These are phyloP conservation scores for Arthroderma sp. DNA, from an alignment of 2,329 filamentous ascomycete genomes.

Conservation along the genomic window DNA sequence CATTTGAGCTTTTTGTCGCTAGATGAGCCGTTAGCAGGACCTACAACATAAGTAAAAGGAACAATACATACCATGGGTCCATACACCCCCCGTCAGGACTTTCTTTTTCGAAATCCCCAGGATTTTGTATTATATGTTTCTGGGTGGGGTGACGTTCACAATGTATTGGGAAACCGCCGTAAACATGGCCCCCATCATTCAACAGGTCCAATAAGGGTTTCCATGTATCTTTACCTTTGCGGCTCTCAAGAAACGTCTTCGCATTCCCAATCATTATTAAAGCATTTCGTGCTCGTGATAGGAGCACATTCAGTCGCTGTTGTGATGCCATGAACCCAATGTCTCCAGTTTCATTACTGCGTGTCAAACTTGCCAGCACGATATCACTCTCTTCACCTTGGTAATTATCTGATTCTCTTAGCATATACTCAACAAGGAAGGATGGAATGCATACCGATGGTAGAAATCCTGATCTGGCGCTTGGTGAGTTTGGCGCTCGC, in stretches of 20 bases:
- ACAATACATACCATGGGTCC: constrained; percentile 45
- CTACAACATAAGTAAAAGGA: background rate
- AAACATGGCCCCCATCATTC: constrained; percentile 40
- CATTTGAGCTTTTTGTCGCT: constrained; percentile 38
- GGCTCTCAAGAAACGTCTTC: constrained; percentile 50
- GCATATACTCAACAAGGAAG: background rate
- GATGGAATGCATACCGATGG: constrained; percentile 46
- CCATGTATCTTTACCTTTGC: constrained; percentile 50
- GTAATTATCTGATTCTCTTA: constrained; percentile 52
- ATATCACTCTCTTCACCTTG: constrained; percentile 68
- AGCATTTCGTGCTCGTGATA: constrained; percentile 53
- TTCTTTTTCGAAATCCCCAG: constrained; percentile 51
- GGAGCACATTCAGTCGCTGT: constrained; percentile 57
- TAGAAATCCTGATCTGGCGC: constrained; percentile 49
- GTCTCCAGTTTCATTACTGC: constrained; percentile 51
- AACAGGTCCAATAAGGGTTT: constrained; percentile 45
- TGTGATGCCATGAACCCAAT: constrained; percentile 59
- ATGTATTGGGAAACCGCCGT: constrained; percentile 48
- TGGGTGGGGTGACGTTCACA: too few species aligned
- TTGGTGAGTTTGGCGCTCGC: constrained; percentile 43
- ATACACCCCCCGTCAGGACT: constrained; percentile 61
- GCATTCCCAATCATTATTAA: constrained; percentile 61
- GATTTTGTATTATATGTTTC: too few species aligned
- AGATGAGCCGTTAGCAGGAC: too few species aligned
- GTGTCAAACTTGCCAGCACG: constrained; percentile 54